Evolutionary conservation across 163 green algal genomes (phyloP), one percentile per base, ranked within the genome.

Genomic region (Botryococcus braunii): DNA sequence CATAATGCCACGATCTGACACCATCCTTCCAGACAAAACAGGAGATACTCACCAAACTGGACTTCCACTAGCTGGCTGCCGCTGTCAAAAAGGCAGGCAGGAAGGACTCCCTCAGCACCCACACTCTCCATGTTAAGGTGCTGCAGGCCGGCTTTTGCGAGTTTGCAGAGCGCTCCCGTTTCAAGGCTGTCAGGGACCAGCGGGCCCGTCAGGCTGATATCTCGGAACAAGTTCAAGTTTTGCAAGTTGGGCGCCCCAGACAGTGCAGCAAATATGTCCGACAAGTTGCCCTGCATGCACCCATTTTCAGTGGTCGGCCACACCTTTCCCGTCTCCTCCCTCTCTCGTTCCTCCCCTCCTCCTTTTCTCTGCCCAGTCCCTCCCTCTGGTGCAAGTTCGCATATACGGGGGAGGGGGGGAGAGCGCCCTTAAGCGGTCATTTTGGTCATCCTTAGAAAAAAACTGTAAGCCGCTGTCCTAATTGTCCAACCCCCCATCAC

Each of bases 11-110:
- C n/a, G n/a, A n/a, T n/a, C n/a, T n/a, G n/a, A n/a, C n/a, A n/a
- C n/a, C n/a, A n/a, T n/a, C n/a, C n/a, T n/a, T n/a, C n/a, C n/a
- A n/a, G n/a, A n/a, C n/a, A n/a, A n/a, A n/a, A n/a, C n/a, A n/a
- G n/a, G n/a, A n/a, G n/a, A 64, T 35, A 29, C 61, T 56, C 39
- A 65, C 66, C 47, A 35, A 74, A n/a, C 48, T 69, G 17, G 2
- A 74, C 36, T 17, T 61, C 37, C 8, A 69, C 38, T 1, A 74
- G 47, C 11, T 35, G 31, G 59, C 34, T 65, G 5, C 67, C 67
- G 1, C 37, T 17, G 23, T 27, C 37, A 1, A 59, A 34, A 6
- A 74, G 68, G 60, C 68, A 74, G 47, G 21, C 7, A 3, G 68
- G 68, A 21, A 69, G 29, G 46, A 21, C 38, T 7, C 68, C 68